Conservation (phyloP, 371 early-diverging fungal genomes). For the Zancudomyces culisetae region DNA sequence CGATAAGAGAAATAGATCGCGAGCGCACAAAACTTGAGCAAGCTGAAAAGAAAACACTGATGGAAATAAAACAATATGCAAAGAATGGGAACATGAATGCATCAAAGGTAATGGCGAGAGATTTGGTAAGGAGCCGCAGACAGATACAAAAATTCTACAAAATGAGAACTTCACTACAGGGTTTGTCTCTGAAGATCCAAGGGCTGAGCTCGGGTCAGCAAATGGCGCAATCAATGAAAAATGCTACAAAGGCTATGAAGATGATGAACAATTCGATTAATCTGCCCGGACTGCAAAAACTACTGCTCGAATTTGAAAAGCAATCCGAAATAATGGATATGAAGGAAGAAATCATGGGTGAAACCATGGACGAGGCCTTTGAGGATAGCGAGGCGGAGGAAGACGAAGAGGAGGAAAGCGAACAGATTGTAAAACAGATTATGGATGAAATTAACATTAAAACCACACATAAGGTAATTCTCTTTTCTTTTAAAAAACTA, state of each 20-base stretch:
- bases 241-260: slow-evolving; percentile 87
- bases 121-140: slow-evolving; percentile 80
- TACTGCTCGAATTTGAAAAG: slow-evolving; percentile 93
- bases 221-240: slow-evolving; percentile 91
- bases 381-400: slow-evolving; percentile 88
- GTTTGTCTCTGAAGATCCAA: slow-evolving; percentile 60
- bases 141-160: slow-evolving; percentile 88
- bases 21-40: slow-evolving; percentile 74
- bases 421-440: slow-evolving; percentile 78
- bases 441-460: slow-evolving; percentile 87
- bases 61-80: slow-evolving; percentile 80
- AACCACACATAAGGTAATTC: slow-evolving; percentile 4
- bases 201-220: slow-evolving; percentile 77
- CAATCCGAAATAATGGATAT: slow-evolving; percentile 93
- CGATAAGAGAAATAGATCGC: slow-evolving; percentile 84
- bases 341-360: slow-evolving; percentile 96
- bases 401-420: slow-evolving; percentile 61
- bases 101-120: slow-evolving; percentile 90
- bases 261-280: slow-evolving; percentile 91
- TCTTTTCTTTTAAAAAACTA: too few species aligned
- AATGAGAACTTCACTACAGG: slow-evolving; percentile 89
- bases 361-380: slow-evolving; percentile 88
- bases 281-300: slow-evolving; percentile 76
- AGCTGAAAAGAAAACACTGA: slow-evolving; percentile 86
- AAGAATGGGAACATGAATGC: slow-evolving; percentile 63